A percentile compares a stretch with the other conserved stretches of the same genome.
Evolutionary conservation across 2,329 filamentous ascomycete genomes (phyloP).

Genomic region (Neopestalotiopsis sp.): DNA sequence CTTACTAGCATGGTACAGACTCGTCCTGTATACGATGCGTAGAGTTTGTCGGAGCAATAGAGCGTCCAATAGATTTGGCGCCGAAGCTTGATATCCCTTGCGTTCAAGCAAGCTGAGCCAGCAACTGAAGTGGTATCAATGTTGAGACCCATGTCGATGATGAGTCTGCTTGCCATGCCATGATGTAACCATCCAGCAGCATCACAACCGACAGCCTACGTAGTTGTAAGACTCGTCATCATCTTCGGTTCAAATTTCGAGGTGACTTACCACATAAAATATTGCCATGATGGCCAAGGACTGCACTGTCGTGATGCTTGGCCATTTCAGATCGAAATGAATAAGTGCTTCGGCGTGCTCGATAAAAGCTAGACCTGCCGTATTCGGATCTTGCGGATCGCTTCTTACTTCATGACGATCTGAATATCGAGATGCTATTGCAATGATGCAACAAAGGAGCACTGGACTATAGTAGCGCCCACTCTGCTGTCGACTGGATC

Average conservation of each 20-base stretch:
- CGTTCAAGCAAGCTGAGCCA: background rate
- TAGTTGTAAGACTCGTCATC: background rate
- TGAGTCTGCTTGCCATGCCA: slow-evolving; percentile 6
- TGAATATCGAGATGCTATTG: slow-evolving; percentile 4
- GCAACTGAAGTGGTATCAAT: background rate
- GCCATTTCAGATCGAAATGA: slow-evolving; percentile 7
- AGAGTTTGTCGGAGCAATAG: slow-evolving; percentile 5
- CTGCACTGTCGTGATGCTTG: background rate
- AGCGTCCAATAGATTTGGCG: slow-evolving; percentile 3
- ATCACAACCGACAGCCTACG: background rate
- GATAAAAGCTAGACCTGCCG: background rate
- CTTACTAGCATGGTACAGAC: background rate
- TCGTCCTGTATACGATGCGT: background rate
- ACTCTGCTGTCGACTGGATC: background rate
- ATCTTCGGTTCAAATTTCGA: background rate
- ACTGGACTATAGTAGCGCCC: background rate
- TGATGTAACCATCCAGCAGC: slow-evolving; percentile 1
- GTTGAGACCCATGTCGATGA: slow-evolving; percentile 3
- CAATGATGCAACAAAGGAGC: slow-evolving; percentile 2
- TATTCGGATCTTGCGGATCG: background rate
- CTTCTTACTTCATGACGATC: slow-evolving; percentile 1
- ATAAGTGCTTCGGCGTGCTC: background rate
- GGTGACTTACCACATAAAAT: background rate
- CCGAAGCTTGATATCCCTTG: background rate
- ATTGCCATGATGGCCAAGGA: slow-evolving; percentile 4